phyloP scores from a whole-genome alignment of 2,329 filamentous ascomycete genomes.

The Lasiodiplodia sp. region DNA sequence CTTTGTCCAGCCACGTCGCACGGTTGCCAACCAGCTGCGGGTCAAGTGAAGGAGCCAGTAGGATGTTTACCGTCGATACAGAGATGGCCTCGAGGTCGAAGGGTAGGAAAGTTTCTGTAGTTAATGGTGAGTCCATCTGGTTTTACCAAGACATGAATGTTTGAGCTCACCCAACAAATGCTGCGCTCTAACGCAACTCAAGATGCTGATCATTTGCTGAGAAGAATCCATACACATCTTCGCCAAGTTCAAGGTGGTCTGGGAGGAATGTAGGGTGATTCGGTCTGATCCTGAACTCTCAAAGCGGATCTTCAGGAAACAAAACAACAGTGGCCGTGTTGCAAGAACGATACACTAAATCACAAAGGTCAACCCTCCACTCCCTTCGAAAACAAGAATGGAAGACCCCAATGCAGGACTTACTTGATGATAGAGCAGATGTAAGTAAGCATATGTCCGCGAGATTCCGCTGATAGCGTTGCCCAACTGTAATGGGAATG shows the following conservation, averaged over 20 bases:
- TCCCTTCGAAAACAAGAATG: not conserved
- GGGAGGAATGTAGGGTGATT: constrained; percentile 44
- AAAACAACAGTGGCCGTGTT: constrained; percentile 53
- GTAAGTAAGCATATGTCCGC: constrained; percentile 49
- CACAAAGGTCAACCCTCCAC: not conserved
- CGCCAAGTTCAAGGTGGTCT: constrained; percentile 48
- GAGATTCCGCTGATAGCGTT: constrained; percentile 50
- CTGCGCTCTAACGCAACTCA: constrained; percentile 54
- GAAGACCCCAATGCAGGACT: constrained; percentile 7
- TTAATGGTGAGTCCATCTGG: not conserved
- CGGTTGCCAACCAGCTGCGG: constrained; percentile 46
- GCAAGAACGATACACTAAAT: constrained; percentile 51
- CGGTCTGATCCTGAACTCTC: constrained; percentile 39
- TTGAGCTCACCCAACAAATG: constrained; percentile 53
- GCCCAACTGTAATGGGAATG: constrained; percentile 48
- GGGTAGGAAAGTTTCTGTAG: constrained; percentile 56
- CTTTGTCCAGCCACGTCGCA: constrained; percentile 50
- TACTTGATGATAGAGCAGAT: constrained; percentile 50
- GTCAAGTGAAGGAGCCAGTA: constrained; percentile 46
- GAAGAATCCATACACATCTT: constrained; percentile 54
- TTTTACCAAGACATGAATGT: constrained; percentile 6
- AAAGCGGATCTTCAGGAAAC: constrained; percentile 50
- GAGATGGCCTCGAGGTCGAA: constrained; percentile 58
- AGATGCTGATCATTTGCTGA: constrained; percentile 53
- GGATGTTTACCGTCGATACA: constrained; percentile 52